A percentile compares a stretch with the other conserved stretches of the same genome.
Conservation (phyloP, 2,329 filamentous ascomycete species). For the Monilinia polystroma region DNA sequence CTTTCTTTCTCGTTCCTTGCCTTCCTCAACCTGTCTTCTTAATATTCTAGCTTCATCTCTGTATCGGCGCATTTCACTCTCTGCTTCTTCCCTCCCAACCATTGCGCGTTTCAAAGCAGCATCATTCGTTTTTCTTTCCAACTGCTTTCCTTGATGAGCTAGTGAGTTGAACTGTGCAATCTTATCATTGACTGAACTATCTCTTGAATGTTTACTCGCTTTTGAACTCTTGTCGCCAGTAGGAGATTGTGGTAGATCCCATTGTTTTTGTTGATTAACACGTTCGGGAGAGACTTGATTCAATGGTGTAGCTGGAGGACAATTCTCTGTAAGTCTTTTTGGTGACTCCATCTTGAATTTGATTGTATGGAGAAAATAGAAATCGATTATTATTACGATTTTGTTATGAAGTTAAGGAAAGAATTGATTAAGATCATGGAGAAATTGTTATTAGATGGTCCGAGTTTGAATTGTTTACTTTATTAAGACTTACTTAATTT, state of each 20-base stretch:
- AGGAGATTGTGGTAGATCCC: constrained; percentile 30
- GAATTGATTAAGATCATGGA: constrained; percentile 18
- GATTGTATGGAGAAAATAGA: not conserved
- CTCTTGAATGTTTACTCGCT: constrained; percentile 44
- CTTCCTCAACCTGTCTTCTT: constrained; percentile 61
- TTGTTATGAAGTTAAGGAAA: not conserved
- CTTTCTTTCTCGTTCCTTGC: constrained; percentile 62
- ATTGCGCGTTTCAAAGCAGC: constrained; percentile 65
- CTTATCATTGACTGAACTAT: constrained; percentile 63
- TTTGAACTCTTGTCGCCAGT: constrained; percentile 24
- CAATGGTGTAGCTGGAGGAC: constrained; percentile 57
- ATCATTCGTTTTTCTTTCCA: constrained; percentile 64
- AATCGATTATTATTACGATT: not conserved
- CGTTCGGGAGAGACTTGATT: constrained; percentile 63
- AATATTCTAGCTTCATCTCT: constrained; percentile 59
- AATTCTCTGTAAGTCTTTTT: constrained; percentile 48
- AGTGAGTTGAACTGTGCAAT: constrained; percentile 73
- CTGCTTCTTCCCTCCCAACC: constrained; percentile 68
- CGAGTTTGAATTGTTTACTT: constrained; percentile 23
- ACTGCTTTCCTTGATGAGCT: constrained; percentile 54
- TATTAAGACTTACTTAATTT: constrained; percentile 6
- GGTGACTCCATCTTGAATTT: constrained; percentile 44
- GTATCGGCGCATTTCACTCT: constrained; percentile 63
- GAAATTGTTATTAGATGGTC: constrained; percentile 17
- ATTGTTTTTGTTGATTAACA: constrained; percentile 51